These are phyloP conservation scores for Globisporangium ultimum DNA, from an alignment of 352 stramenopile genomes.

Conservation along the genomic window DNA sequence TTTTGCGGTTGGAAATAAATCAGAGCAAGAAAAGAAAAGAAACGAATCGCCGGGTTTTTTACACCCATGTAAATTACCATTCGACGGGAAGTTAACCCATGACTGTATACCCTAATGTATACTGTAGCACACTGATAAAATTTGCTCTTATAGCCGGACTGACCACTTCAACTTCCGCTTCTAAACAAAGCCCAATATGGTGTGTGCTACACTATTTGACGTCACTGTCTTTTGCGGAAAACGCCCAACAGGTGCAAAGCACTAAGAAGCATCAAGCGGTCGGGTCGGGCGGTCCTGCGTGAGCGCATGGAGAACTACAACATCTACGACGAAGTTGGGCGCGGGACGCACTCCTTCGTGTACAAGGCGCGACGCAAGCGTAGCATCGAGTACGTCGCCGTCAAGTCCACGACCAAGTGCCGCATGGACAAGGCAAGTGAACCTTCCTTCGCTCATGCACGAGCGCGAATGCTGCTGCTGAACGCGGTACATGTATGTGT, in stretches of 20 bases:
- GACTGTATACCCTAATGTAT: too few species aligned
- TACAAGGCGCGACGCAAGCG: slow-evolving; percentile 92
- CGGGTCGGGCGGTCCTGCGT: too few species aligned
- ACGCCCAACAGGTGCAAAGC: not conserved
- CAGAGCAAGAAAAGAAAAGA: not conserved
- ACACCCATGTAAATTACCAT: not conserved
- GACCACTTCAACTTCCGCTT: too few species aligned
- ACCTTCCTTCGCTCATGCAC: too few species aligned
- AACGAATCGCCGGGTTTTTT: not conserved
- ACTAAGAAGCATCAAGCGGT: too few species aligned
- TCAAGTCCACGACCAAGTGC: slow-evolving; percentile 91
- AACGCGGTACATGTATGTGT: slow-evolving; percentile 7
- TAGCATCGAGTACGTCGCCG: slow-evolving; percentile 92
- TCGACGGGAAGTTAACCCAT: not conserved
- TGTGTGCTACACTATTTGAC: not conserved
- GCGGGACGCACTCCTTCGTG: slow-evolving; percentile 88
- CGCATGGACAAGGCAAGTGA: slow-evolving; percentile 87
- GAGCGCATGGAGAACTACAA: slow-evolving; percentile 92
- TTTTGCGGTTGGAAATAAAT: not conserved
- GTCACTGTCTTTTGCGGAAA: not conserved
- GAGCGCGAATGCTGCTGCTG: not conserved
- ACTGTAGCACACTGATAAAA: too few species aligned
- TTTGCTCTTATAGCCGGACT: too few species aligned
- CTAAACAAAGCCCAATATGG: not conserved
- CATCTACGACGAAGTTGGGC: slow-evolving; percentile 93